Evolutionary conservation across 2,329 filamentous ascomycete species (phyloP).

Genomic region (Hymenoscyphus infarciens): DNA sequence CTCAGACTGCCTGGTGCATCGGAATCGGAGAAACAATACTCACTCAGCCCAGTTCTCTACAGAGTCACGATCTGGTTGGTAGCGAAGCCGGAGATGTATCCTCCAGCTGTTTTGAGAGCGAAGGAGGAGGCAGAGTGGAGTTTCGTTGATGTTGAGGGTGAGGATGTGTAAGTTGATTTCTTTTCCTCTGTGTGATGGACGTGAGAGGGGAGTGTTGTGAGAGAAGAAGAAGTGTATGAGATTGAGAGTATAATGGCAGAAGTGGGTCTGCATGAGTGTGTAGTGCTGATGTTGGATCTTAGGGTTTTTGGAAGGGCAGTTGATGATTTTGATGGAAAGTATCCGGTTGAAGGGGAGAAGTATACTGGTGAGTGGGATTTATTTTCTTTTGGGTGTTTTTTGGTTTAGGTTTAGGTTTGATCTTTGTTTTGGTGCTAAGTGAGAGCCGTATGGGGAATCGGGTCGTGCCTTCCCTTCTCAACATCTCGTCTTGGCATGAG

Average conservation of each 20-base stretch:
- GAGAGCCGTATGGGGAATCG: neutral
- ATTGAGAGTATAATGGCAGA: neutral
- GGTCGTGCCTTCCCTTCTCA: too few relatives aligned
- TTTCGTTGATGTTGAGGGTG: conserved; percentile 2
- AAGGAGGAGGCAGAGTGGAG: neutral
- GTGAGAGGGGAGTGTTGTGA: neutral
- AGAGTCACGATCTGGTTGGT: neutral
- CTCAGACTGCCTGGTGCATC: too few relatives aligned
- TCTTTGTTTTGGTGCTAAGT: too few relatives aligned
- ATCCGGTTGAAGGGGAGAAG: neutral
- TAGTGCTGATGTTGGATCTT: neutral
- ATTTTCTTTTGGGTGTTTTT: neutral
- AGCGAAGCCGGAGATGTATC: conserved; percentile 2
- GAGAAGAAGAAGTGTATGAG: neutral
- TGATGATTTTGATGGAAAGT: neutral
- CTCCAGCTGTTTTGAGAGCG: neutral
- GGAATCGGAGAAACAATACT: too few relatives aligned
- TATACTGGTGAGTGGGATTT: conserved; percentile 10
- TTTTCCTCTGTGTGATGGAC: neutral
- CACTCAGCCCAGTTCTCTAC: neutral
- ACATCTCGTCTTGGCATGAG: too few relatives aligned
- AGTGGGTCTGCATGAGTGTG: neutral
- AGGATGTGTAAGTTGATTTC: neutral
- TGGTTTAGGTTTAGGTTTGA: neutral
- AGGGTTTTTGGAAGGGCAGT: neutral